A percentile compares a stretch with the other conserved stretches of the same genome.
Evolutionary conservation across 805 yeast genomes (phyloP).

Genomic region (Candida pini): DNA sequence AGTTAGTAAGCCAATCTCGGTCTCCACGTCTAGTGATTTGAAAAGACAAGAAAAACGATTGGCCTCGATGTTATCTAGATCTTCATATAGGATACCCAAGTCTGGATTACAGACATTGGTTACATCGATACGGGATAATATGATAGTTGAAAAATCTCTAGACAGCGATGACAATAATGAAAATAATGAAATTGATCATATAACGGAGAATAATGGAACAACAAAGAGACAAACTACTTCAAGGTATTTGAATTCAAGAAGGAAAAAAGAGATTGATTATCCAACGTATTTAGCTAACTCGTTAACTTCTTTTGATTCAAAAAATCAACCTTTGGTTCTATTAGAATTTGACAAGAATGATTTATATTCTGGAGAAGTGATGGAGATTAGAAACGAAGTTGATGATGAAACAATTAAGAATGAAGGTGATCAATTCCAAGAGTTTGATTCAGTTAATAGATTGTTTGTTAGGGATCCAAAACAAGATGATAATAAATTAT

Average conservation of each 20-base stretch:
- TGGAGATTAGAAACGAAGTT: slow-evolving; percentile 26
- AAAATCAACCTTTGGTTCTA: slow-evolving; percentile 27
- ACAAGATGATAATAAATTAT: not conserved
- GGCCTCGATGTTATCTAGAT: slow-evolving; percentile 32
- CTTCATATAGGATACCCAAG: slow-evolving; percentile 50
- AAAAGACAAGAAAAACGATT: slow-evolving; percentile 23
- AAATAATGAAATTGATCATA: slow-evolving; percentile 45
- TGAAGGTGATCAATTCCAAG: slow-evolving; percentile 26
- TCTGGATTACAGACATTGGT: slow-evolving; percentile 62
- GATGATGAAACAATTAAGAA: slow-evolving; percentile 22
- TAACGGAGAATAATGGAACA: slow-evolving; percentile 26
- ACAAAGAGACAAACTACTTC: slow-evolving; percentile 29
- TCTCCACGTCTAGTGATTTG: slow-evolving; percentile 3
- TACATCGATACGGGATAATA: slow-evolving; percentile 44
- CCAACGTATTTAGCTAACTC: slow-evolving; percentile 24
- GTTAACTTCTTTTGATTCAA: slow-evolving; percentile 24
- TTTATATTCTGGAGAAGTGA: slow-evolving; percentile 6
- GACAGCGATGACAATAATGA: slow-evolving; percentile 28
- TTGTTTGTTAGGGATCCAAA: slow-evolving; percentile 9
- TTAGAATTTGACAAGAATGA: slow-evolving; percentile 12
- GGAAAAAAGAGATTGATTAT: slow-evolving; percentile 30
- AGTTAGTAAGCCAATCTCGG: slow-evolving; percentile 2
- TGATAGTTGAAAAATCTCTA: slow-evolving; percentile 24
- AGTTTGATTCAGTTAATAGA: slow-evolving; percentile 31
- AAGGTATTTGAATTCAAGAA: slow-evolving; percentile 27